Base-by-base conservation (phyloP, 495 filamentous ascomycete species). In the Daldinia bambusicola region DNA sequence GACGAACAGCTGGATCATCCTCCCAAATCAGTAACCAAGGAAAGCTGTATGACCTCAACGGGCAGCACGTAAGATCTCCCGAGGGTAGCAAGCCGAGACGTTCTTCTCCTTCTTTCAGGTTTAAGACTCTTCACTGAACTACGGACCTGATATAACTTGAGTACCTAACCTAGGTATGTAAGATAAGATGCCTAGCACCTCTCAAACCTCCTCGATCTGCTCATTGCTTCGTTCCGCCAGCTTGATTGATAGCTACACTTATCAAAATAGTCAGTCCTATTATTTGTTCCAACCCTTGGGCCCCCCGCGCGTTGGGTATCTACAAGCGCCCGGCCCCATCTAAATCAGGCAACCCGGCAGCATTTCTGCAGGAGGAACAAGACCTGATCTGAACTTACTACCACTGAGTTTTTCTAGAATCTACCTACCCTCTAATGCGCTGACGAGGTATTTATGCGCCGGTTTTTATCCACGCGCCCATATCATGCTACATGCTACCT, bases 271-370 rank as follows among this genome's bases (percentile, higher is more conserved):
- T 26, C 26, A 26, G 26, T 26, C 26, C 26, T 3, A 1, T 26
- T 26, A 26, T 57, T 41, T 36, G 52, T 10, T 36, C 34, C 6
- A 7, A 6, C 34, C 9, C 34, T 36, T 36, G 6, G 7, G 2
- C 8, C 70, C 66, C 70, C 70, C 26, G 26, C 26, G 61, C 66
- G 65, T 73, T 73, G 66, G 70, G 70, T 73, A 73, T 61, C 70
- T 66, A 73, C 50, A 73, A 65, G 70, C 70, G 61, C 66, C 63
- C 70, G 70, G 70, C 66, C 65, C 55, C 66, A 14, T 73, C 70
- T 69, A 69, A 69, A 73, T 69, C 61, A 52, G 70, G 70, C 65
- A 73, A 73, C 41, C 70, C 70, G 70, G 16, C 31, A 48, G 43
- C 55, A 32, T 20, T 20, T 26, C 43, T 48, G 43, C 43, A 52